Conservation (phyloP, 2,329 filamentous ascomycete genomes). For the Diaporthe aspalathi region DNA sequence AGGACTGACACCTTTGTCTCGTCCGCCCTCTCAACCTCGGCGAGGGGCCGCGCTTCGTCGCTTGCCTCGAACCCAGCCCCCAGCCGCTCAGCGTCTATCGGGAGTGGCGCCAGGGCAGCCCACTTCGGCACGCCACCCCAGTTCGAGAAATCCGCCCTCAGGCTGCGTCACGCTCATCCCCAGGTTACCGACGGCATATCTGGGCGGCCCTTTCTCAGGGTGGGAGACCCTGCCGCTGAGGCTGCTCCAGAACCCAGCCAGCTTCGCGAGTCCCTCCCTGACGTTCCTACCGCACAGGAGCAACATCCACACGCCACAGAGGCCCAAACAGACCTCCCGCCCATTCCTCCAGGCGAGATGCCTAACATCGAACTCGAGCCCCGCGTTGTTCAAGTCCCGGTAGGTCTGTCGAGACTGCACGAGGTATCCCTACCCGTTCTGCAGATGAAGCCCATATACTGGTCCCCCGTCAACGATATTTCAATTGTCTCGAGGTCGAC, state of each 20-base stretch:
- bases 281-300: background rate
- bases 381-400: conserved; percentile 72
- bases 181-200: conserved; percentile 63
- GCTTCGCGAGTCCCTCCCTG: background rate
- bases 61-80: conserved; percentile 27
- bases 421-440: conserved; percentile 85
- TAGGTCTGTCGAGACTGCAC: conserved; percentile 91
- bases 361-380: background rate
- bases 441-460: conserved; percentile 97
- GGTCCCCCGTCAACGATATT: conserved; percentile 92
- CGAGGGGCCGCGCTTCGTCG: conserved; percentile 37
- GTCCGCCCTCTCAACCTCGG: conserved; percentile 35
- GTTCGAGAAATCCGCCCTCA: conserved; percentile 41
- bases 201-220: conserved; percentile 65
- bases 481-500: conserved; percentile 85
- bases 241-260: conserved; percentile 7
- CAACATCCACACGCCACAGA: background rate
- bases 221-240: conserved; percentile 45
- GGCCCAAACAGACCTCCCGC: background rate
- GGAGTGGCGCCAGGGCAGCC: conserved; percentile 13
- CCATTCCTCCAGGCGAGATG: background rate
- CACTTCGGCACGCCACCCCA: conserved; percentile 37
- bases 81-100: conserved; percentile 27
- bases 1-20: conserved; percentile 35
- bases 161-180: conserved; percentile 39